These are phyloP conservation scores for Candida anutae DNA, from an alignment of 1,139 yeast species.

Conservation along the genomic window DNA sequence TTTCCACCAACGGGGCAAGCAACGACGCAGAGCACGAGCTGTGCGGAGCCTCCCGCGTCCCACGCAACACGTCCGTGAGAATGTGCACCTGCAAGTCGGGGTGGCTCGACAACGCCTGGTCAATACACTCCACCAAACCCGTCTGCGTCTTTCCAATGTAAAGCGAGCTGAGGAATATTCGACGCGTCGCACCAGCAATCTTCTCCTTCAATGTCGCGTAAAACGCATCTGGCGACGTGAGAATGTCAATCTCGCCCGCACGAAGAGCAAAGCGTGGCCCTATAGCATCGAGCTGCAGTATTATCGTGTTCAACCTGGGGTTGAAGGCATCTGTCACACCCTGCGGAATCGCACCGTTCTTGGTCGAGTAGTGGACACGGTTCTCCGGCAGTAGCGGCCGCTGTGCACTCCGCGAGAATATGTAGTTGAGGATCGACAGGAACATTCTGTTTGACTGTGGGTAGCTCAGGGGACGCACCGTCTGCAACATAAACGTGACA, in stretches of 20 bases:
- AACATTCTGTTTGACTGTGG: constrained; percentile 6
- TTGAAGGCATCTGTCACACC: constrained; percentile 26
- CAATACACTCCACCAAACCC: constrained; percentile 59
- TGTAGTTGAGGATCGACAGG: constrained; percentile 10
- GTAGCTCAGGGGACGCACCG: too few species aligned
- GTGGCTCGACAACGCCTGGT: constrained; percentile 50
- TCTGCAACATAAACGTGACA: too few species aligned
- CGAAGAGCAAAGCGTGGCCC: constrained; percentile 63
- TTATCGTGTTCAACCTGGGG: constrained; percentile 41
- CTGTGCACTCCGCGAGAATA: constrained; percentile 5
- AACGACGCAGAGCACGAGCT: constrained; percentile 65
- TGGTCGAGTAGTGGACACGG: constrained; percentile 19
- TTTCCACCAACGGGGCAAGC: constrained; percentile 57
- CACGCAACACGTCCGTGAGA: constrained; percentile 81
- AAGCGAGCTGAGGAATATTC: constrained; percentile 76
- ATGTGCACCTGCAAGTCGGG: constrained; percentile 61
- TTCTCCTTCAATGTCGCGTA: constrained; percentile 53
- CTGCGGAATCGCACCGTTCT: constrained; percentile 16
- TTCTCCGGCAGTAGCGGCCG: constrained; percentile 5
- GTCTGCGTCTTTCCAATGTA: constrained; percentile 80
- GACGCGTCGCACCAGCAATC: constrained; percentile 43
- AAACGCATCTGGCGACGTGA: constrained; percentile 62
- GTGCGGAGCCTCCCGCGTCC: constrained; percentile 86
- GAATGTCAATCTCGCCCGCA: constrained; percentile 54
- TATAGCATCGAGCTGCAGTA: constrained; percentile 53